Percentiles rank a stretch among this genome's conserved stretches.
Evolutionary conservation across 305 asterid genomes (phyloP).

Genomic region (Solanum aculeatissimum): DNA sequence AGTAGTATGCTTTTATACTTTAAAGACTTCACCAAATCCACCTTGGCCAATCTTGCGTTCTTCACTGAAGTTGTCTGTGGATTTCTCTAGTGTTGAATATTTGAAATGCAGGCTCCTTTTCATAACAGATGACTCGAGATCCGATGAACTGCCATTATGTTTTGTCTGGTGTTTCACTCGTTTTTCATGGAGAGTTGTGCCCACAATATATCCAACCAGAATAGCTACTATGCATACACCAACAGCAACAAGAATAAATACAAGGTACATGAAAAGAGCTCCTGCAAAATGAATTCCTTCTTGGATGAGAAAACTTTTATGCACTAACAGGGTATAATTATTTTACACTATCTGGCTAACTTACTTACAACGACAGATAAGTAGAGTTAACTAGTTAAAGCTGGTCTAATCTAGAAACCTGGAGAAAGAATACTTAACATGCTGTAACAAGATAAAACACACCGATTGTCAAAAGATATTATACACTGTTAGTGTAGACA

Average conservation of each 20-base stretch:
- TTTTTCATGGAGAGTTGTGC: not conserved
- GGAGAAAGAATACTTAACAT: not conserved
- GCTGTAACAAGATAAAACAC: not conserved
- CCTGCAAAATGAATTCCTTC: conserved; percentile 1
- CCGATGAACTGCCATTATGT: not conserved
- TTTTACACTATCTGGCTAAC: not conserved
- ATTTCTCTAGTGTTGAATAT: conserved; percentile 5
- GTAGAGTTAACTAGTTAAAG: not conserved
- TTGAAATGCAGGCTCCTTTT: conserved; percentile 7
- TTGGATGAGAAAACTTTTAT: not conserved
- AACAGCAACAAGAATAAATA: not conserved
- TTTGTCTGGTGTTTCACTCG: not conserved
- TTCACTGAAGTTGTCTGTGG: conserved; percentile 3
- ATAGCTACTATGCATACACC: conserved; percentile 5
- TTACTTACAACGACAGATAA: not conserved
- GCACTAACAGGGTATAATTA: not conserved
- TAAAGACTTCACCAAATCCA: conserved; percentile 10
- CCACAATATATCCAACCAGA: not conserved
- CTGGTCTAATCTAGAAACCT: not conserved
- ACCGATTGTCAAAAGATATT: not conserved
- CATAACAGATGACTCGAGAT: conserved; percentile 1
- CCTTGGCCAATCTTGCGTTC: conserved; percentile 9
- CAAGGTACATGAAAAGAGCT: not conserved
- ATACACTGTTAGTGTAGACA: not conserved
- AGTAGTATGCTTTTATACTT: conserved; percentile 1